Evolutionary conservation across 306 rosid genomes (phyloP).

Genomic region (Cucurbita argyrosperma): DNA sequence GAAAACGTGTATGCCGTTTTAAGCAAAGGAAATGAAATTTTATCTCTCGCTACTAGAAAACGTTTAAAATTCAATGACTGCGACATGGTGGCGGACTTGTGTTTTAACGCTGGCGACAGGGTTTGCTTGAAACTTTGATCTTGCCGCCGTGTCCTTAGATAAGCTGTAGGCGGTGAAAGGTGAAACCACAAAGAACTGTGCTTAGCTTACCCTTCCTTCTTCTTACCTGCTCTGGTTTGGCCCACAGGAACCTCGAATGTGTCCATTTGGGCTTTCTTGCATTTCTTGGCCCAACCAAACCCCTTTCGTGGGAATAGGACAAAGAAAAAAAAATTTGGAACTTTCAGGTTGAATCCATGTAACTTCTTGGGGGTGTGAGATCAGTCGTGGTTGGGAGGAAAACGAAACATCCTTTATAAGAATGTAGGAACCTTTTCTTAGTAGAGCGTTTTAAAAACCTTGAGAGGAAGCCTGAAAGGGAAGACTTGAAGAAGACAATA

Average conservation of each 20-base stretch:
- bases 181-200: neutral
- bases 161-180: neutral
- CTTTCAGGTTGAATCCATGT: neutral
- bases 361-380: neutral
- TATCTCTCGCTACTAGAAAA: too few species aligned
- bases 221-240: neutral
- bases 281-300: neutral
- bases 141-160: neutral
- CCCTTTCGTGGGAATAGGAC: neutral
- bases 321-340: neutral
- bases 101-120: neutral
- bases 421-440: too few species aligned
- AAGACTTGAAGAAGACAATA: too few species aligned
- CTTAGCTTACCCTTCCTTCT: neutral
- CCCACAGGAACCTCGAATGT: neutral
- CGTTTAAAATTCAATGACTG: neutral
- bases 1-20: neutral
- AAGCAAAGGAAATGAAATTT: neutral
- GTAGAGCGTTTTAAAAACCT: too few species aligned
- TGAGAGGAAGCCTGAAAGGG: too few species aligned
- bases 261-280: neutral
- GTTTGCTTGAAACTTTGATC: neutral
- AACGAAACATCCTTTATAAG: too few species aligned
- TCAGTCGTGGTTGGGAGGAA: too few species aligned
- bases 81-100: neutral